Evolutionary conservation across 441 rosid genomes (phyloP).

Genomic region (Bruguiera hainesii): DNA sequence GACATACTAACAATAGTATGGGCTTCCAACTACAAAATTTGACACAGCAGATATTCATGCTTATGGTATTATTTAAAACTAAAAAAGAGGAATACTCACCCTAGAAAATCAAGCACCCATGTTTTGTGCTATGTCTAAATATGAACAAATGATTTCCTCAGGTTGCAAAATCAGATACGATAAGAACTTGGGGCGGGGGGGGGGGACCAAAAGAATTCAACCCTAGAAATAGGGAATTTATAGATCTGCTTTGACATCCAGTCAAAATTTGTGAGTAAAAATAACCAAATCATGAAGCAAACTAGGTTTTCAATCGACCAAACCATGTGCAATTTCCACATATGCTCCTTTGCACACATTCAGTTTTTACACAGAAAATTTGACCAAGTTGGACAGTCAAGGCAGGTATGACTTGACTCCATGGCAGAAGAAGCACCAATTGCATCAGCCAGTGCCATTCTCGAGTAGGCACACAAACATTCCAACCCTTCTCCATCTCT

Average conservation of each 20-base stretch:
- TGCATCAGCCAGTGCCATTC: no score
- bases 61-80: not conserved
- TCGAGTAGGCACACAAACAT: not conserved
- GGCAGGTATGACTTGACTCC: not conserved
- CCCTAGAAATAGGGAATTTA: not conserved
- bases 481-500: not conserved
- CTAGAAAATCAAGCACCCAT: not conserved
- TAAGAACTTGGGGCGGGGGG: not conserved
- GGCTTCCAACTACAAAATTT: slow-evolving; percentile 6
- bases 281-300: not conserved
- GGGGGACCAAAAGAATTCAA: not conserved
- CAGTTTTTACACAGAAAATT: not conserved
- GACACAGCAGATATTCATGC: slow-evolving; percentile 4
- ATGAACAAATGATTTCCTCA: not conserved
- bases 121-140: not conserved
- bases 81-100: not conserved
- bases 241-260: not conserved
- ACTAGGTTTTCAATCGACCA: not conserved
- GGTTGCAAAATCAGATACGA: not conserved
- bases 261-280: not conserved
- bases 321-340: not conserved
- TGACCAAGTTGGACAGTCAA: not conserved
- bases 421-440: not conserved
- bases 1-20: not conserved
- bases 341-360: not conserved